These are phyloP conservation scores for rapeseed (Brassica napus) DNA, from an alignment of 345 rosid genomes.

Conservation along the genomic window Da-Ae NC_063444.1:34186001-34186500, in stretches of 20 bases:
- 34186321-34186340: not conserved
- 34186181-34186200: not conserved
- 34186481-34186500: no score
- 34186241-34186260: not conserved
- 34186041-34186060: not conserved
- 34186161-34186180: not conserved
- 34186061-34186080: not conserved
- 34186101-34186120: not conserved
- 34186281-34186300: not conserved
- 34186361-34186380: not conserved
- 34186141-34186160: not conserved
- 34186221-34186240: not conserved
- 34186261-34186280: not conserved
- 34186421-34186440: no score
- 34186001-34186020: not conserved
- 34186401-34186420: no score
- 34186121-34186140: slow-evolving; percentile 1
- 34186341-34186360: not conserved
- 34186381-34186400: not conserved
- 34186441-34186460: no score
- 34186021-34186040: not conserved
- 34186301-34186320: not conserved
- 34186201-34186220: slow-evolving; percentile 1
- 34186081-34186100: not conserved
- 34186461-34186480: no score